Conservation (phyloP, 306 rosid genomes). For the Cucurbita argyrosperma region DNA sequence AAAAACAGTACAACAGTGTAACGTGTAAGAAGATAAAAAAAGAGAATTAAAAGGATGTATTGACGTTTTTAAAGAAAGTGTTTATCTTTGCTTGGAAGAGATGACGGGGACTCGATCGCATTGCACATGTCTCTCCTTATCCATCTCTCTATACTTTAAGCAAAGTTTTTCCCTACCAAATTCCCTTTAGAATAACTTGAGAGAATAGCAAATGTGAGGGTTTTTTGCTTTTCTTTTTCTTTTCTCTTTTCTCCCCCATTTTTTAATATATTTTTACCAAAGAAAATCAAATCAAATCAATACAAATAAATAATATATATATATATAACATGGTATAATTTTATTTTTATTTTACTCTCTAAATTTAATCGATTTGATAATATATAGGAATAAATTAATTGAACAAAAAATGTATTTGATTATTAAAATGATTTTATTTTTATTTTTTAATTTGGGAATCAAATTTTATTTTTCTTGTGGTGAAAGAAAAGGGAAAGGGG, state of each 20-base stretch:
- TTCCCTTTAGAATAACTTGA: neutral
- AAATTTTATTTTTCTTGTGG: conserved; percentile 36
- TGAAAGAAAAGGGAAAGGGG: conserved; percentile 40
- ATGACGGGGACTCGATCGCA: neutral
- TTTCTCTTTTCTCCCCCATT: neutral
- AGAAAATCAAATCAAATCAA: neutral
- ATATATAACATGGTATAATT: neutral
- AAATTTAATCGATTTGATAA: too few species aligned
- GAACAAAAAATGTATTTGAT: too few species aligned
- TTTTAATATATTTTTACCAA: neutral
- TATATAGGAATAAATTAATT: too few species aligned
- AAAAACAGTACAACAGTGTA: too few species aligned
- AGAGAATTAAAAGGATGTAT: neutral
- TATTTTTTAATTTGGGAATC: neutral
- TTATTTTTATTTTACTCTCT: neutral
- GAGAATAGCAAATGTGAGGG: neutral
- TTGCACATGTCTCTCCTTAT: neutral
- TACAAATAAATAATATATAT: neutral
- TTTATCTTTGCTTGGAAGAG: conserved; percentile 1
- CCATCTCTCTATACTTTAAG: neutral
- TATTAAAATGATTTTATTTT: too few species aligned
- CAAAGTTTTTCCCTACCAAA: neutral
- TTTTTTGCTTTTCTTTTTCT: neutral
- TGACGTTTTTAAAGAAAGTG: neutral
- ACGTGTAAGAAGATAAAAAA: too few species aligned